Evolutionary conservation across 495 filamentous ascomycete species (phyloP).

Genomic region (Bacidia rubella): DNA sequence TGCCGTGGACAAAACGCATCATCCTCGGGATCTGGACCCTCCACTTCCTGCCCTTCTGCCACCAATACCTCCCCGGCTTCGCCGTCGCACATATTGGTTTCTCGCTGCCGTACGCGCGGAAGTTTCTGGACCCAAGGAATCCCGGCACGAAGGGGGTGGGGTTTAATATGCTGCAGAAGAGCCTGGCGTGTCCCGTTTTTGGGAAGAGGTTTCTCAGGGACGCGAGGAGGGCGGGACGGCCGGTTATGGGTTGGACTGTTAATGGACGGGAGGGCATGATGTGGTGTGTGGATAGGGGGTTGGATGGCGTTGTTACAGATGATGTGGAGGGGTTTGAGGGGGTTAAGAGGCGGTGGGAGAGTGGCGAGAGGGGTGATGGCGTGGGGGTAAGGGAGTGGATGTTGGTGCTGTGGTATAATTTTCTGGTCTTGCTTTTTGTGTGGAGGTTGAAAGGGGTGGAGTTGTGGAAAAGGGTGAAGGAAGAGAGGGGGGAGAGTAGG

Average conservation of each 20-base stretch:
- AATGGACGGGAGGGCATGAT: constrained; percentile 62
- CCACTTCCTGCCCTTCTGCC: constrained; percentile 46
- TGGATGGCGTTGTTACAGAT: constrained; percentile 48
- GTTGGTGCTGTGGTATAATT: constrained; percentile 13
- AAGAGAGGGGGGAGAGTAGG: constrained; percentile 8
- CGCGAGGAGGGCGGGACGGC: constrained; percentile 36
- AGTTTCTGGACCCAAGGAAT: constrained; percentile 47
- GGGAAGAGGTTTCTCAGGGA: constrained; percentile 52
- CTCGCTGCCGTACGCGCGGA: constrained; percentile 51
- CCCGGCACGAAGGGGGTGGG: too few species aligned
- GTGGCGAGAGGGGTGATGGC: constrained; percentile 8
- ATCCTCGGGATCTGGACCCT: constrained; percentile 68
- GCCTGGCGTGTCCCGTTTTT: constrained; percentile 46
- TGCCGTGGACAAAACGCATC: constrained; percentile 58
- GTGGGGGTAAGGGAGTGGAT: constrained; percentile 10
- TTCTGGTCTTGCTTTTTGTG: constrained; percentile 15
- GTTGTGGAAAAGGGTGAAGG: neutral
- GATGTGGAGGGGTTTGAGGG: constrained; percentile 35
- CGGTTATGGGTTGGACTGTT: constrained; percentile 72
- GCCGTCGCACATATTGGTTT: constrained; percentile 60
- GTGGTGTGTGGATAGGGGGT: constrained; percentile 44
- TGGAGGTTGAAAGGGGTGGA: constrained; percentile 15
- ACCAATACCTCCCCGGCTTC: constrained; percentile 50
- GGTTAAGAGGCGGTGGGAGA: constrained; percentile 27
- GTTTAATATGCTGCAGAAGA: constrained; percentile 60